A percentile compares a stretch with the other conserved stretches of the same genome.
Evolutionary conservation across 2,329 filamentous ascomycete genomes (phyloP).

Genomic region (Magnaporthales sp.): DNA sequence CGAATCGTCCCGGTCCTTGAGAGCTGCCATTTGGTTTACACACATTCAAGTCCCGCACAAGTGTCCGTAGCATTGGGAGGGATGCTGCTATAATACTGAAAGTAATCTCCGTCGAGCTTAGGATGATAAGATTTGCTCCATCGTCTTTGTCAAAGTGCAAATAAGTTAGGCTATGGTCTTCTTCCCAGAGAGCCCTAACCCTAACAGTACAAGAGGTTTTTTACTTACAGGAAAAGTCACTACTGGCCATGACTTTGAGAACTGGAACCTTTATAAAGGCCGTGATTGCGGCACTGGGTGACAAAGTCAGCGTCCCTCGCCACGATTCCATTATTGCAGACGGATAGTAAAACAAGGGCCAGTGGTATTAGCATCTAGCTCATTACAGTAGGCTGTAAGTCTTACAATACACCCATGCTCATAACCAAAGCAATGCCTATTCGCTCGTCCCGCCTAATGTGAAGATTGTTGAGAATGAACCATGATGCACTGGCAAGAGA

Average conservation of each 20-base stretch:
- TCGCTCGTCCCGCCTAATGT: background rate
- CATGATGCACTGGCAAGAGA: background rate
- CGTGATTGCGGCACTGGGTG: constrained; percentile 5
- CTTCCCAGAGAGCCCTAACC: background rate
- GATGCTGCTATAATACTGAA: constrained; percentile 22
- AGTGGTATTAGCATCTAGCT: too few relatives aligned
- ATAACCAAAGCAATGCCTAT: background rate
- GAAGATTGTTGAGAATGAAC: background rate
- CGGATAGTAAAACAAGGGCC: background rate
- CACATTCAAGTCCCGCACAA: constrained; percentile 9
- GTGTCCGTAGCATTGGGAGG: constrained; percentile 20
- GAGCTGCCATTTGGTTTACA: too few relatives aligned
- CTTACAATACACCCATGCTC: constrained; percentile 3
- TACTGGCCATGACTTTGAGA: background rate
- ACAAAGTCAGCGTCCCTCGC: background rate
- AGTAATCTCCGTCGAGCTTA: constrained; percentile 16
- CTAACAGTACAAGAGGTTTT: background rate
- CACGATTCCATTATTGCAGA: background rate
- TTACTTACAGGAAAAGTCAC: constrained; percentile 9
- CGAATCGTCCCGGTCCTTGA: too few relatives aligned
- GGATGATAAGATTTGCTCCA: background rate
- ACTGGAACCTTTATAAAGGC: constrained; percentile 7
- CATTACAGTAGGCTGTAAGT: too few relatives aligned
- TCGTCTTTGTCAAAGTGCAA: background rate
- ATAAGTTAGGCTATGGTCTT: background rate